phyloP scores from a whole-genome alignment of 2,329 filamentous ascomycete genomes.

The Clarireedia hainanense region DNA sequence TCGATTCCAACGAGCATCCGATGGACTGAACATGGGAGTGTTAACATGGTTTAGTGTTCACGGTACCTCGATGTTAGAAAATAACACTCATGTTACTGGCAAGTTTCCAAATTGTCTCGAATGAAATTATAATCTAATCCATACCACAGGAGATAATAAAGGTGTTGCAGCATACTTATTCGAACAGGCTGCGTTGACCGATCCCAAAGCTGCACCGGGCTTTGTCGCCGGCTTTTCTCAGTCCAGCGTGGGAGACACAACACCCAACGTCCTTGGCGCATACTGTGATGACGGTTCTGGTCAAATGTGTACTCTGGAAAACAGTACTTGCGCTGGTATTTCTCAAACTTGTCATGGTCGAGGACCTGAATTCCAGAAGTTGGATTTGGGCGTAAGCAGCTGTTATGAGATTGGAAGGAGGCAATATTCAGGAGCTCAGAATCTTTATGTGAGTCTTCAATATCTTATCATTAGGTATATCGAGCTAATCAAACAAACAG shows the following conservation, averaged over 20 bases:
- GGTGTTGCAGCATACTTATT: slow-evolving; percentile 81
- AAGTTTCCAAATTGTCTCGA: slow-evolving; percentile 1
- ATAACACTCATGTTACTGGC: slow-evolving; percentile 82
- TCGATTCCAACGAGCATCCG: slow-evolving; percentile 65
- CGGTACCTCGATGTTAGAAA: slow-evolving; percentile 81
- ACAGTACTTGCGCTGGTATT: slow-evolving; percentile 63
- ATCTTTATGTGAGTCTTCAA: slow-evolving; percentile 39
- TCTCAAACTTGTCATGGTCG: slow-evolving; percentile 60
- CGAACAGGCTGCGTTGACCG: slow-evolving; percentile 57
- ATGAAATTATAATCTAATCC: not conserved
- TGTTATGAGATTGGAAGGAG: slow-evolving; percentile 69
- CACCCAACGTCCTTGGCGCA: slow-evolving; percentile 77
- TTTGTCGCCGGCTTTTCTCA: slow-evolving; percentile 93
- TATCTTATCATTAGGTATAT: no score
- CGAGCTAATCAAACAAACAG: slow-evolving; percentile 9
- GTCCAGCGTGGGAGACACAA: slow-evolving; percentile 82
- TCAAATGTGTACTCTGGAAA: slow-evolving; percentile 62
- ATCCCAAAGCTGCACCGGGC: slow-evolving; percentile 48
- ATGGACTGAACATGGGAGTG: slow-evolving; percentile 68
- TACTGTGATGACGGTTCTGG: slow-evolving; percentile 83
- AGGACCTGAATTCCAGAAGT: slow-evolving; percentile 57
- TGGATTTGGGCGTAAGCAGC: slow-evolving; percentile 65
- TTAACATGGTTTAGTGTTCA: slow-evolving; percentile 77
- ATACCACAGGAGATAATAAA: slow-evolving; percentile 60
- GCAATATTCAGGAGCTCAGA: slow-evolving; percentile 54